Evolutionary conservation across 768 basidiomycete species (phyloP).

Genomic region (Lactifluus volemus): DNA sequence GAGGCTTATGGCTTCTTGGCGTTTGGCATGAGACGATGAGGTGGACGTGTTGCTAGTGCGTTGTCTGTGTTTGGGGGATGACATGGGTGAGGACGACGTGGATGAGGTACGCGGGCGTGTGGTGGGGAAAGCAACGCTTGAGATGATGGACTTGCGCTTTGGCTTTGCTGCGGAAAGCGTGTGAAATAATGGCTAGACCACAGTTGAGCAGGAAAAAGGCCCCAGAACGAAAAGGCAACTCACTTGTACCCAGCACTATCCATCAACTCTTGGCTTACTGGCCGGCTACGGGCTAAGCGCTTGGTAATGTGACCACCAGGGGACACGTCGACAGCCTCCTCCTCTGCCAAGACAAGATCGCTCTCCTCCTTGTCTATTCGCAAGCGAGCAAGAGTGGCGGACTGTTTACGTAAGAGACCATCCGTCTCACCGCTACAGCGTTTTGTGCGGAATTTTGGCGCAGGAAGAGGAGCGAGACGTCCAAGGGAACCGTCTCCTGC

Average conservation of each 20-base stretch:
- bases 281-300: conserved; percentile 64
- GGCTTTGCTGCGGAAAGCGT: conserved; percentile 2
- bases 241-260: conserved; percentile 28
- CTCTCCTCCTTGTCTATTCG: conserved; percentile 17
- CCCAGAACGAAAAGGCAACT: conserved; percentile 13
- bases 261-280: conserved; percentile 51
- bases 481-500: conserved; percentile 15
- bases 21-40: conserved; percentile 13
- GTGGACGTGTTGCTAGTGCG: conserved; percentile 15
- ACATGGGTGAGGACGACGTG: conserved; percentile 8
- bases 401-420: conserved; percentile 19
- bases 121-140: conserved; percentile 19
- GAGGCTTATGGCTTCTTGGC: conserved; percentile 9
- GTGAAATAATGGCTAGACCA: conserved; percentile 9
- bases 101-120: conserved; percentile 12
- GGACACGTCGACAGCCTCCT: conserved; percentile 61
- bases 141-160: conserved; percentile 8
- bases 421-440: conserved; percentile 10
- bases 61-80: conserved; percentile 16
- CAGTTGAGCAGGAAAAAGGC: background rate
- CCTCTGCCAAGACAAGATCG: conserved; percentile 22
- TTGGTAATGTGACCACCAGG: conserved; percentile 72
- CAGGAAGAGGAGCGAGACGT: conserved; percentile 21
- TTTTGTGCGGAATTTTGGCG: conserved; percentile 17
- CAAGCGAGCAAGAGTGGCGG: conserved; percentile 17